Evolutionary conservation across 352 stramenopile genomes (phyloP).

Genomic region (Peronospora belbahrii): DNA sequence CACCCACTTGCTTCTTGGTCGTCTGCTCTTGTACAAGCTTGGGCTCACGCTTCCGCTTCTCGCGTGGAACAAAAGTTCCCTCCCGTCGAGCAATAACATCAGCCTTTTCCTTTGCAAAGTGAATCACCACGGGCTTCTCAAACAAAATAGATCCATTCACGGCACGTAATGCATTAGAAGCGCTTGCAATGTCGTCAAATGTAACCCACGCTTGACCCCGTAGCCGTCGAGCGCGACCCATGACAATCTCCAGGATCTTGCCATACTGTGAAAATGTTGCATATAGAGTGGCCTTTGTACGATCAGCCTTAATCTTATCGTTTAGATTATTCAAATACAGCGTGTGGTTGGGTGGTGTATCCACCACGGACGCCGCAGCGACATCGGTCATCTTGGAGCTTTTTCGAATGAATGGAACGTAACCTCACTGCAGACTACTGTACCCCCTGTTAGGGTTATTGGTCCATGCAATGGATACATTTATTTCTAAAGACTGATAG

Average conservation of each 20-base stretch:
- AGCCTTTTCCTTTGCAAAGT: conserved; percentile 80
- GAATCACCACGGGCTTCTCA: conserved; percentile 79
- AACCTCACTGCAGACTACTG: too few relatives aligned
- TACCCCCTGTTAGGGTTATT: too few relatives aligned
- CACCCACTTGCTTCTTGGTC: conserved; percentile 21
- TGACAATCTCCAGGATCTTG: conserved; percentile 89
- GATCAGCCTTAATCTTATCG: conserved; percentile 90
- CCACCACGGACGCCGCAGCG: conserved; percentile 24
- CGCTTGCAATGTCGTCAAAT: conserved; percentile 84
- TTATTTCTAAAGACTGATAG: too few relatives aligned
- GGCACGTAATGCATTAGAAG: conserved; percentile 82
- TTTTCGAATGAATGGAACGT: too few relatives aligned
- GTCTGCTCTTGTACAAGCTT: conserved; percentile 33
- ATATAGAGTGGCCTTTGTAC: conserved; percentile 88
- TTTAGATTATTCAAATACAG: conserved; percentile 93
- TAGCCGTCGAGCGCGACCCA: conserved; percentile 72
- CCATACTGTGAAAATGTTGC: conserved; percentile 88
- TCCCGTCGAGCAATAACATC: conserved; percentile 73
- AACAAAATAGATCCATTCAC: conserved; percentile 86
- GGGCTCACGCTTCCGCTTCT: conserved; percentile 73
- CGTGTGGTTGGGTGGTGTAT: conserved; percentile 83
- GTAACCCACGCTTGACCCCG: conserved; percentile 90
- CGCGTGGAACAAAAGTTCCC: conserved; percentile 61
- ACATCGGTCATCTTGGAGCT: conserved; percentile 15
- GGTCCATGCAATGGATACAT: too few relatives aligned